Evolutionary conservation across 495 filamentous ascomycete species (phyloP), one percentile per base, ranked within the genome.

Genomic region (Penicillium simplicissimum): DNA sequence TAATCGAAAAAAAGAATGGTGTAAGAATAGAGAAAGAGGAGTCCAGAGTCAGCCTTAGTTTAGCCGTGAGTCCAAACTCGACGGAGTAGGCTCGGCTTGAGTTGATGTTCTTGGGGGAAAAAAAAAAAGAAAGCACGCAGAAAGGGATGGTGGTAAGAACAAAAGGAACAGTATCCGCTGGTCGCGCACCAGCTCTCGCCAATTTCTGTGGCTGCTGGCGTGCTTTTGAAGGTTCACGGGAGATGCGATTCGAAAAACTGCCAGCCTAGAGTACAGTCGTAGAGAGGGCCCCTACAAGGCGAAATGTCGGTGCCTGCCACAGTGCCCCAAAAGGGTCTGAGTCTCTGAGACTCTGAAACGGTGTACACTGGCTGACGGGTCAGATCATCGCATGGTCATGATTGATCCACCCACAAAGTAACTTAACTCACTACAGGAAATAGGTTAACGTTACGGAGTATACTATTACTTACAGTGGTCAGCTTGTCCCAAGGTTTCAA

Each of bases 261-360:
- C 28, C 28, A 31, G 28, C 28, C 28, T 3, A 31, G n/a, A n/a
- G n/a, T n/a, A n/a, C n/a, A n/a, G n/a, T n/a, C n/a, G n/a, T n/a
- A n/a, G 11, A 25, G 17, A 31, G 8, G 53, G 54, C 40, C n/a
- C n/a, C n/a, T 57, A 47, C 56, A 55, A 19, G 51, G 51, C 49
- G 40, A 45, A 62, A 62, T 57, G 53, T 62, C 45, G 59, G 38
- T 57, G 59, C 59, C 59, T 62, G 36, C 47, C 53, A 61, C 23
- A 1, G 2, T 4, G 2, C 8, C 9, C 21, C 25, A 49, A 31
- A 49, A 3, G 45, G 2, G 45, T 21, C 42, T 19, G 10, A 28
- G 8, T 9, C n/a, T 31, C 14, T 19, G 10, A 28, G 8, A 19
- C n/a, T 31, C 14, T 19, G 10, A 8, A 47, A 31, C 28, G 23